Conservation (phyloP, 2,329 filamentous ascomycete genomes). For the Colletotrichum orchidophilum region DNA sequence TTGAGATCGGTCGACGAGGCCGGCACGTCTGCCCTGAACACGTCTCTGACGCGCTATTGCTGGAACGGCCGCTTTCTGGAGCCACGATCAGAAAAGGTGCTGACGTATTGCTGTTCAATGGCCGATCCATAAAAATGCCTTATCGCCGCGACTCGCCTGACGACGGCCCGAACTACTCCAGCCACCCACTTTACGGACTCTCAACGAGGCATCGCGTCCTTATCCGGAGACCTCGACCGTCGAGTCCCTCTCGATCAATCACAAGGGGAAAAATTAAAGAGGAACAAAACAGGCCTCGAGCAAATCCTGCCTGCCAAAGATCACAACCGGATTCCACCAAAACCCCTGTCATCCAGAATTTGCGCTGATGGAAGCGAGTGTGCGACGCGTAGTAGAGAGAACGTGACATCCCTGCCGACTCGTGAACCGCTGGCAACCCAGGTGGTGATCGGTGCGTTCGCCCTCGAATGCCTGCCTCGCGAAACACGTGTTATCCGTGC, state of each 20-base stretch:
- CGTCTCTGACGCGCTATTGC: constrained; percentile 11
- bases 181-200: constrained; percentile 25
- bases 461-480: neutral
- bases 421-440: neutral
- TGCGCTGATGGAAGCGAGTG: neutral
- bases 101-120: neutral
- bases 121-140: neutral
- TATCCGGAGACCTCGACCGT: neutral
- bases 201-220: neutral
- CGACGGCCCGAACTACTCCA: neutral
- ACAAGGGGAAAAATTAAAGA: too few species aligned
- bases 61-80: neutral
- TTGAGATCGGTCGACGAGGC: neutral
- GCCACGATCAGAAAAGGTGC: neutral
- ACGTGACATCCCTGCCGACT: constrained; percentile 14
- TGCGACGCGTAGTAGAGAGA: neutral
- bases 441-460: constrained; percentile 2
- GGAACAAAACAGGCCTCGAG: neutral
- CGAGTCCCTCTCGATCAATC: neutral
- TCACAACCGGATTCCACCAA: neutral
- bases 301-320: neutral
- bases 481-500: neutral
- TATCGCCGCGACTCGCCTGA: neutral
- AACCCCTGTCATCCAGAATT: neutral
- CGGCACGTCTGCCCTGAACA: neutral